phyloP scores from a whole-genome alignment of 2,329 filamentous ascomycete species.

The Aurifilum marmelostoma region DNA sequence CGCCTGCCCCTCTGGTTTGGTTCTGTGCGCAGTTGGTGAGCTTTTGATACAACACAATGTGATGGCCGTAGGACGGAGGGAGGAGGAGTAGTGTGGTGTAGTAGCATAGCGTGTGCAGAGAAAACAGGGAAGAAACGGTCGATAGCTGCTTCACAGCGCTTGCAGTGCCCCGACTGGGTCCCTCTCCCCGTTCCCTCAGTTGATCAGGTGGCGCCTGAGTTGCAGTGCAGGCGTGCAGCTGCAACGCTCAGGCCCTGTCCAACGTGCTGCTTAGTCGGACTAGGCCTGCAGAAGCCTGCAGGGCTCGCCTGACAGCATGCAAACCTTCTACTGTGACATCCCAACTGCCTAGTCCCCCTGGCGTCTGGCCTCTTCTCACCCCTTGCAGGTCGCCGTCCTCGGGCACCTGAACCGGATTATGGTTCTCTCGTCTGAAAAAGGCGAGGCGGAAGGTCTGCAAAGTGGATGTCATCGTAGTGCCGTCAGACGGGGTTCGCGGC shows the following conservation, averaged over 20 bases:
- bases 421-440: neutral
- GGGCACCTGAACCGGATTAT: neutral
- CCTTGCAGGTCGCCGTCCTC: neutral
- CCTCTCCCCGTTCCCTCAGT: neutral
- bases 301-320: neutral
- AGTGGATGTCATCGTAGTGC: neutral
- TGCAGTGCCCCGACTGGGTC: neutral
- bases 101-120: neutral
- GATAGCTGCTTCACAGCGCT: neutral
- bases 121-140: neutral
- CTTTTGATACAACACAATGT: neutral
- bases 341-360: neutral
- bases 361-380: neutral
- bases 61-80: neutral
- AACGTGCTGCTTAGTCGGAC: neutral
- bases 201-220: too few relatives aligned
- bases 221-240: neutral
- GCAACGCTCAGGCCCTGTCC: too few relatives aligned
- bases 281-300: neutral
- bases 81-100: too few relatives aligned
- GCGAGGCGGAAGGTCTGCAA: neutral
- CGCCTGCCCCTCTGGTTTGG: neutral
- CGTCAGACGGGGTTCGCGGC: neutral
- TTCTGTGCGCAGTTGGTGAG: neutral
- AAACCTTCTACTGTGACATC: neutral